phyloP scores from a whole-genome alignment of 441 rosid genomes.

The Erysimum pusillum region DNA sequence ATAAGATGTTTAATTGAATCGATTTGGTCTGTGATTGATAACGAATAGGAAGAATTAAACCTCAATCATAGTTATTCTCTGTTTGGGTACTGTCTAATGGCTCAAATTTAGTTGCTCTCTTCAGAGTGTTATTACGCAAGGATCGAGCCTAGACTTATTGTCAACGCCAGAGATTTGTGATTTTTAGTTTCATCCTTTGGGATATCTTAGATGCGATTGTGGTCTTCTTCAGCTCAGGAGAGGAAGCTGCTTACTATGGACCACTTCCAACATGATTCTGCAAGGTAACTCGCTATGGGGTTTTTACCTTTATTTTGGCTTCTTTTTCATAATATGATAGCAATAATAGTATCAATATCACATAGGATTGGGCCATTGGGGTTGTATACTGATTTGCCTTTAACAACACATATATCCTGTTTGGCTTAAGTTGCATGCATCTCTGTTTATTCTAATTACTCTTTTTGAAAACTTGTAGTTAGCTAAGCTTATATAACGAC shows the following conservation, averaged over 20 bases:
- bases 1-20: slow-evolving; percentile 4
- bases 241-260: slow-evolving; percentile 23
- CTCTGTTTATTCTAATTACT: not conserved
- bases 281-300: slow-evolving; percentile 31
- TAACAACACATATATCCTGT: not conserved
- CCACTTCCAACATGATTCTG: not conserved
- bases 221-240: slow-evolving; percentile 38
- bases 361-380: slow-evolving; percentile 22
- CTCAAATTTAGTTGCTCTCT: slow-evolving; percentile 20
- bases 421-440: slow-evolving; percentile 15
- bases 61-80: not conserved
- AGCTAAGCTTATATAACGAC: too few species aligned
- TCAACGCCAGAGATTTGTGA: slow-evolving; percentile 35
- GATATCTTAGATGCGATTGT: slow-evolving; percentile 36
- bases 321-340: slow-evolving; percentile 19
- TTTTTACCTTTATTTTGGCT: slow-evolving; percentile 26
- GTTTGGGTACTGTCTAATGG: slow-evolving; percentile 12
- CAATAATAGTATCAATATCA: slow-evolving; percentile 3
- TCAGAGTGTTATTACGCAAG: slow-evolving; percentile 44
- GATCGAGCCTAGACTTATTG: slow-evolving; percentile 35
- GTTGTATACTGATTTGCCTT: slow-evolving; percentile 19
- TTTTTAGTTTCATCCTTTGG: slow-evolving; percentile 40
- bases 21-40: slow-evolving; percentile 3
- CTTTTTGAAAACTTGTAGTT: too few species aligned
- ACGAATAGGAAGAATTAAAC: not conserved